A percentile compares a stretch with the other conserved stretches of the same genome.
These are phyloP conservation scores for Mortierella sp. DNA, from an alignment of 371 early-diverging fungal genomes.

Conservation along the genomic window DNA sequence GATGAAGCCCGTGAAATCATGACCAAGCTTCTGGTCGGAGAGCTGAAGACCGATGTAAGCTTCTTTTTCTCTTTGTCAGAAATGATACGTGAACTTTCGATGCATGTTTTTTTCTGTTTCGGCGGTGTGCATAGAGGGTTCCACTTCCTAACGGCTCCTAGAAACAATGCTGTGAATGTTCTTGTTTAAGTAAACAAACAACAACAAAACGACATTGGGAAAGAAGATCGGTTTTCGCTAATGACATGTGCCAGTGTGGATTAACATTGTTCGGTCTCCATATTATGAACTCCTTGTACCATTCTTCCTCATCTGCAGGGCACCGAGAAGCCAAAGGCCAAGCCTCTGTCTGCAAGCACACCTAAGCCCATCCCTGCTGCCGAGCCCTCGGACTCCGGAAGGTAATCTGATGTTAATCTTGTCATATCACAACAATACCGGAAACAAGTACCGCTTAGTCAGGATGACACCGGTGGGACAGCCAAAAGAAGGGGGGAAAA, in stretches of 20 bases:
- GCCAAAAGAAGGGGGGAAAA: no score
- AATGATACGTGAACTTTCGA: no score
- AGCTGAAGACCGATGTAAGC: constrained; percentile 72
- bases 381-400: constrained; percentile 32
- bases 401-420: no score
- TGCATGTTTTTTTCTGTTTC: no score
- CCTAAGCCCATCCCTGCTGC: constrained; percentile 48
- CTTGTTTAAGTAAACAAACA: constrained; percentile 25
- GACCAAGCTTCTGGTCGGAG: constrained; percentile 77
- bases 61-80: neutral
- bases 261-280: neutral
- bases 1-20: constrained; percentile 91
- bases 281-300: neutral
- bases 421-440: no score
- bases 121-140: no score
- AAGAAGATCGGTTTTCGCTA: neutral
- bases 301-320: no score
- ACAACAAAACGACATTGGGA: neutral
- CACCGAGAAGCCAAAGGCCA: constrained; percentile 21
- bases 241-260: neutral
- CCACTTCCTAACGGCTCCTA: no score
- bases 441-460: neutral
- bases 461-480: no score
- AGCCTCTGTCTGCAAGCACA: constrained; percentile 18
- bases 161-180: neutral